A percentile compares a stretch with the other conserved stretches of the same genome.
phyloP scores from a whole-genome alignment of 805 yeast genomes.

The Zygosaccharomyces rouxii region DNA sequence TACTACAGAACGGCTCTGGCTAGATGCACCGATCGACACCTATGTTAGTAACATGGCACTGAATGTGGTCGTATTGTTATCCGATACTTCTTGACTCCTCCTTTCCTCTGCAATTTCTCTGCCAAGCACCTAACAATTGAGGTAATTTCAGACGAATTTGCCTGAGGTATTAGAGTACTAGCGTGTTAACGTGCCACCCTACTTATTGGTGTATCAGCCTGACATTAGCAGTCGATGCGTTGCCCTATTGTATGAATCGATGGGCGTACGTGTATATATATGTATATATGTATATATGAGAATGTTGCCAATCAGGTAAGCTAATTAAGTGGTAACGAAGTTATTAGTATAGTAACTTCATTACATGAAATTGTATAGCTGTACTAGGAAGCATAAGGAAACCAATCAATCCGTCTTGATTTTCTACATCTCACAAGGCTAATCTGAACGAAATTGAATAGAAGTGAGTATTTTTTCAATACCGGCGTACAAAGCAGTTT shows the following conservation, averaged over 20 bases:
- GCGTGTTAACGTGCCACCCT: too few species aligned
- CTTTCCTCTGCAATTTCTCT: too few species aligned
- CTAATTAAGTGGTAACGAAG: too few species aligned
- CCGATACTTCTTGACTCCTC: too few species aligned
- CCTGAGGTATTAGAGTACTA: too few species aligned
- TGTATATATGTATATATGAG: background rate
- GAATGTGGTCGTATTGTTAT: background rate
- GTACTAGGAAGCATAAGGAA: too few species aligned
- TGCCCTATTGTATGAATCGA: background rate
- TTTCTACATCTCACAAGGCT: background rate
- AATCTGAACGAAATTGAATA: background rate
- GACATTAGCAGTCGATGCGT: background rate
- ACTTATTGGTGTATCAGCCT: too few species aligned
- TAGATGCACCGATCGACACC: too few species aligned
- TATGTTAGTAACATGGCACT: background rate
- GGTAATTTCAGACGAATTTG: constrained; percentile 3
- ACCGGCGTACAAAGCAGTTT: background rate
- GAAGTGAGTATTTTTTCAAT: background rate
- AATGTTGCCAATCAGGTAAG: too few species aligned
- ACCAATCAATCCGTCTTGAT: too few species aligned
- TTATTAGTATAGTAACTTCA: too few species aligned
- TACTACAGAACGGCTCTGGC: background rate
- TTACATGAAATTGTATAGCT: too few species aligned
- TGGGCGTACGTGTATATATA: background rate
- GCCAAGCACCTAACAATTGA: background rate